Conservation (phyloP, 306 rosid genomes). For the Medicago arabica region DNA sequence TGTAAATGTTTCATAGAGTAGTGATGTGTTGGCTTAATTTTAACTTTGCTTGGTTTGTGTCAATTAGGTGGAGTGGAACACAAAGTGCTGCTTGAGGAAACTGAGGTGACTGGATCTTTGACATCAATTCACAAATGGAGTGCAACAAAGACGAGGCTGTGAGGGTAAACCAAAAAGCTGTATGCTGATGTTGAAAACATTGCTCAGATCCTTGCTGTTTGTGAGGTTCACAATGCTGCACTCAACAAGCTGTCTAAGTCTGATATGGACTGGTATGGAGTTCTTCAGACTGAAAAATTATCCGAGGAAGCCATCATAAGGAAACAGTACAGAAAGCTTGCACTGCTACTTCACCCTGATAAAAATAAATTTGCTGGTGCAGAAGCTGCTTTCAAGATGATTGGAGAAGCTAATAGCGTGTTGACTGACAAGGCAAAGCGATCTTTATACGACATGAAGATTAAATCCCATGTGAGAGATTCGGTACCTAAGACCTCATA, state of each 20-base stretch:
- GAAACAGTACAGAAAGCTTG: constrained; percentile 82
- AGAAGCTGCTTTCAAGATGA: constrained; percentile 89
- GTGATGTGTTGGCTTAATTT: too few species aligned
- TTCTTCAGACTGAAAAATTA: constrained; percentile 58
- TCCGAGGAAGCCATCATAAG: constrained; percentile 62
- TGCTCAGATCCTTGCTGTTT: constrained; percentile 61
- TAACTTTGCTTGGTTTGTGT: too few species aligned
- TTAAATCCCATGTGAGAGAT: constrained; percentile 35
- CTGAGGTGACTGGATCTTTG: constrained; percentile 36
- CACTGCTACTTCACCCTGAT: constrained; percentile 90
- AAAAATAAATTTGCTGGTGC: constrained; percentile 90
- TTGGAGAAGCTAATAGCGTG: constrained; percentile 79
- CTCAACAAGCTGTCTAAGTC: constrained; percentile 47
- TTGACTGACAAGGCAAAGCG: constrained; percentile 69
- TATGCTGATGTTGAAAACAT: constrained; percentile 70
- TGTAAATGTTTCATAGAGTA: too few species aligned
- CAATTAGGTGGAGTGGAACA: too few species aligned
- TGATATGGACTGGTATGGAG: constrained; percentile 74
- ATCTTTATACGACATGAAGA: constrained; percentile 48
- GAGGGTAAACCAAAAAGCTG: constrained; percentile 73
- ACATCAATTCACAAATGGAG: constrained; percentile 63
- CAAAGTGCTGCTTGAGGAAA: neutral
- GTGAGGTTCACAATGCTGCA: constrained; percentile 76
- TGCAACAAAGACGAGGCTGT: constrained; percentile 92
- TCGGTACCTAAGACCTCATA: constrained; percentile 43